Evolutionary conservation across 257 asterid species (phyloP).

Genomic region (Dorcoceras hygrometricum): DNA sequence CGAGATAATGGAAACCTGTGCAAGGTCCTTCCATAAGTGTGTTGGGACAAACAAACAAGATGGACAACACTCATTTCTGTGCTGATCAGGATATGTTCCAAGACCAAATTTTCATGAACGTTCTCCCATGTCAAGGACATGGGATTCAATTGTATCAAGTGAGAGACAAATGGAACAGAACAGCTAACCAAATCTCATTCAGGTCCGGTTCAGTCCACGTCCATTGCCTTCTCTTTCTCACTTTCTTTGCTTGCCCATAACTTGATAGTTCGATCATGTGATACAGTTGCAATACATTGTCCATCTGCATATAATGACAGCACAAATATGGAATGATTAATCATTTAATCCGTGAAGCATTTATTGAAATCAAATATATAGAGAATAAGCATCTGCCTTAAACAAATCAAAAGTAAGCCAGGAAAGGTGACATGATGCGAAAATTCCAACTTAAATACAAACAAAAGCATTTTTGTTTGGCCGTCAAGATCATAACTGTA

Average conservation of each 20-base stretch:
- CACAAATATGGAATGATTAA: background rate
- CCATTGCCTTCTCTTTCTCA: slow-evolving; percentile 70
- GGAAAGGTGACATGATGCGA: no score
- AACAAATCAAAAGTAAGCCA: background rate
- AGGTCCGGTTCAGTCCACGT: slow-evolving; percentile 42
- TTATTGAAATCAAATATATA: no score
- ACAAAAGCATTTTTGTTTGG: no score
- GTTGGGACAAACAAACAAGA: background rate
- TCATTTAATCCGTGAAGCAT: no score
- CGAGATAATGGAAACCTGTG: background rate
- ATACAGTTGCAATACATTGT: slow-evolving; percentile 68
- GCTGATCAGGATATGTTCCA: background rate
- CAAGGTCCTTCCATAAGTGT: background rate
- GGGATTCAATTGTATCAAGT: background rate
- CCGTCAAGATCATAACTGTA: no score
- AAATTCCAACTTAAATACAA: no score
- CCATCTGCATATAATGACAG: slow-evolving; percentile 54
- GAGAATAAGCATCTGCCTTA: background rate
- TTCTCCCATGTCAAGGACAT: background rate
- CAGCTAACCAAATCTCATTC: slow-evolving; percentile 11
- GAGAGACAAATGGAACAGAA: background rate
- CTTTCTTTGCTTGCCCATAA: slow-evolving; percentile 65
- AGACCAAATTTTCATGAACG: background rate
- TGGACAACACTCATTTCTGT: background rate
- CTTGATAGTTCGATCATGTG: slow-evolving; percentile 92